phyloP scores from a whole-genome alignment of 805 yeast genomes.

The Yamadazyma takamatsuzukensis region DNA sequence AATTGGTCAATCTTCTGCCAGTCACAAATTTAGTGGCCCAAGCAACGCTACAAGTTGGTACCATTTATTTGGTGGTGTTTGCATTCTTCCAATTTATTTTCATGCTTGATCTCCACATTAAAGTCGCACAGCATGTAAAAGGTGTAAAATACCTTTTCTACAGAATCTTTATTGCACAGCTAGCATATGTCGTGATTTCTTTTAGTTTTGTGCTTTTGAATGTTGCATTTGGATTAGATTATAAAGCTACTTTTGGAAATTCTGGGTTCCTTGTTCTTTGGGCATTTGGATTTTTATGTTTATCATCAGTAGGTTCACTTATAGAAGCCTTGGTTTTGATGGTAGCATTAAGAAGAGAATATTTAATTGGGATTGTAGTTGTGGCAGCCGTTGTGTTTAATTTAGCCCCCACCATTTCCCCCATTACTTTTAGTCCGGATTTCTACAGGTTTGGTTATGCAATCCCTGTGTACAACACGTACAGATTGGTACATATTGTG shows the following conservation, averaged over 20 bases:
- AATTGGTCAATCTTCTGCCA: slow-evolving; percentile 20
- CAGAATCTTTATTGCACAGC: slow-evolving; percentile 24
- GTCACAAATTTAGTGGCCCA: slow-evolving; percentile 20
- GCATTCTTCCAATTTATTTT: slow-evolving; percentile 32
- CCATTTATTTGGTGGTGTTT: slow-evolving; percentile 28
- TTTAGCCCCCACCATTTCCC: slow-evolving; percentile 29
- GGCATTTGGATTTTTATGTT: slow-evolving; percentile 25
- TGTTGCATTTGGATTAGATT: slow-evolving; percentile 23
- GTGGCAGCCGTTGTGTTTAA: slow-evolving; percentile 25
- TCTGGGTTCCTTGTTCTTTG: slow-evolving; percentile 33
- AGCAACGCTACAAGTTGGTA: slow-evolving; percentile 31
- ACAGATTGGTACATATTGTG: slow-evolving; percentile 28
- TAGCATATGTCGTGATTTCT: slow-evolving; percentile 23
- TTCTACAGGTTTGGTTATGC: slow-evolving; percentile 30
- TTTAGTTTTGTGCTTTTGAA: slow-evolving; percentile 27
- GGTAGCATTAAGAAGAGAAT: slow-evolving; percentile 20
- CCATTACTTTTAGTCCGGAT: slow-evolving; percentile 21
- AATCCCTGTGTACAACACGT: slow-evolving; percentile 24
- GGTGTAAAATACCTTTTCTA: slow-evolving; percentile 22
- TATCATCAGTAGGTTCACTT: slow-evolving; percentile 28
- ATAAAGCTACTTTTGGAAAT: slow-evolving; percentile 21
- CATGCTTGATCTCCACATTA: slow-evolving; percentile 22
- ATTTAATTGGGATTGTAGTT: slow-evolving; percentile 25
- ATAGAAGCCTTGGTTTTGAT: slow-evolving; percentile 25
- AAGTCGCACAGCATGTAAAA: slow-evolving; percentile 22